Conservation (phyloP, 75 land plant genomes). For the Azolla pinnata region DNA sequence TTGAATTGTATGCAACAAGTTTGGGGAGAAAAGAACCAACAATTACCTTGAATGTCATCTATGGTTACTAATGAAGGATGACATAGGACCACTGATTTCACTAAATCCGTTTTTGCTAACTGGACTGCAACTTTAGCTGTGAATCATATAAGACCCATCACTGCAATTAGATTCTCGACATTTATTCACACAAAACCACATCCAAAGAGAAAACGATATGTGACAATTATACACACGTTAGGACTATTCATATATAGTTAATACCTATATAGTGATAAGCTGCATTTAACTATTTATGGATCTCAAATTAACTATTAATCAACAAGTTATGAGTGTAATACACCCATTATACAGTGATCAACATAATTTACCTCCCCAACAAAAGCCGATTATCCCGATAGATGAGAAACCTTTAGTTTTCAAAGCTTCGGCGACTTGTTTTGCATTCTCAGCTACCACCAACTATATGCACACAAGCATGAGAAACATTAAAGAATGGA, state of each 20-base stretch:
- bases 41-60: constrained; percentile 53
- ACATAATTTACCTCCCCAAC: constrained; percentile 29
- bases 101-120: constrained; percentile 27
- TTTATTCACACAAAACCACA: not conserved
- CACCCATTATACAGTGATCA: not conserved
- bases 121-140: constrained; percentile 48
- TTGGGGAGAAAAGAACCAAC: not conserved
- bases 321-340: not conserved
- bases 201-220: not conserved
- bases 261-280: not conserved
- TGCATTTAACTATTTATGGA: not conserved
- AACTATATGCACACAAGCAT: too few relatives aligned
- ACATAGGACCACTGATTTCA: constrained; percentile 56
- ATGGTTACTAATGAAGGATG: constrained; percentile 51
- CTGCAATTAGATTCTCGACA: not conserved
- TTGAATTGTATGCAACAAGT: not conserved
- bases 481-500: too few relatives aligned
- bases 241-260: not conserved
- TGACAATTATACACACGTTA: not conserved
- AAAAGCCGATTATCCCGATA: constrained; percentile 25
- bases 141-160: not conserved
- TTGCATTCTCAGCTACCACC: constrained; percentile 10
- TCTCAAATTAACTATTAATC: not conserved
- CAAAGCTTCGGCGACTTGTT: constrained; percentile 10
- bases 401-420: constrained; percentile 14